Evolutionary conservation across 75 land plant genomes (phyloP), one percentile per base, ranked within the genome.

Genomic region (Sequoia sempervirens): DNA sequence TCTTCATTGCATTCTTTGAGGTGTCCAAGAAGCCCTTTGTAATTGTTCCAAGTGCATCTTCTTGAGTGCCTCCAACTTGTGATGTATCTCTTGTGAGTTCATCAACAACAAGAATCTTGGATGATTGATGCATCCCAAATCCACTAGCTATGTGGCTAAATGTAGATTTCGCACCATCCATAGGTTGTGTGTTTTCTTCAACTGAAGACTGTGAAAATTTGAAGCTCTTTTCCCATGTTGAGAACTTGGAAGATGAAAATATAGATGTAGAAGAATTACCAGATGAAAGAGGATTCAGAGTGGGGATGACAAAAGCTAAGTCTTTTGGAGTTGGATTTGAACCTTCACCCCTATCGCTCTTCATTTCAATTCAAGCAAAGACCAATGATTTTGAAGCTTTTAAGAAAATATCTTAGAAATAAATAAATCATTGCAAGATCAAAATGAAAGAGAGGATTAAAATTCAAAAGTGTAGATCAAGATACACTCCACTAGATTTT

Each of bases 21-120:
- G 96, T 89, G 75, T 94, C 98, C 30, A 96, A 86, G 52, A 97
- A 81, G 8, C 99, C 99, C 85, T 93, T 97, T 40, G 95, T 96
- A 37, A 97, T 81, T 34, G 90, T 89, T 28, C 89, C 94, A 80
- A 97, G 70, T 40, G 95, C 90, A 80, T 92, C 94, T 69, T 92
- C 83, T 84, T 94, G 90, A 45, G 40, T 54, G 26, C 36, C 38
- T 85, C n/a, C 88, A 47, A 87, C 13, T 41, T 89, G 45, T 20
- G 91, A 70, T 20, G 85, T 50, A 36, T 82, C 86, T 69, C 90
- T 93, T 43, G 66, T 82, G 50, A 80, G 83, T 61, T 85, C 86
- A 32, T 90, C 93, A 45, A 84, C 46, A 28, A 82, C 80, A 53
- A 92, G 90, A 83, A 90, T 81, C 76, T 87, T 89, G 30, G 93